Evolutionary conservation across 192 early-diverging fungal genomes (phyloP), one percentile per base, ranked within the genome.

Genomic region (Coemansia sp.): DNA sequence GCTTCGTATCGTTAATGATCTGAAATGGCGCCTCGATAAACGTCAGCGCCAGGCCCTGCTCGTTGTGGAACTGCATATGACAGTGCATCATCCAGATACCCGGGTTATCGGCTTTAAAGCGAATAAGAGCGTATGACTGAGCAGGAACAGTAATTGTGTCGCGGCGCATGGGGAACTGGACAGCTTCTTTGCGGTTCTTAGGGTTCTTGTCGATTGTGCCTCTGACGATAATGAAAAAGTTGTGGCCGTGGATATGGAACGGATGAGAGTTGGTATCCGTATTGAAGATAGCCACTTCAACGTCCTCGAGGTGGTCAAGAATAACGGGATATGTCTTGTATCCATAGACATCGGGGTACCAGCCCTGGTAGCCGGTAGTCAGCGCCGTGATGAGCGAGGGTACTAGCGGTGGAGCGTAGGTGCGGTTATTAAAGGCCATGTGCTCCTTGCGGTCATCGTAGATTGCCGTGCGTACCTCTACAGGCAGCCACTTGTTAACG

Each of bases 221-320:
- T 36, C 87, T 85, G 29, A 73, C 84, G 32, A 89, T 85, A 42
- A 96, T 84, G 70, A 93, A 90, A 83, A 94, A 93, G 25, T 76
- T 79, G 78, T 96, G 92, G 25, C 94, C 94, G 80, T 96, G 94
- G 32, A 94, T 74, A 75, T 96, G 94, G 88, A 95, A 88, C 77
- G 86, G 75, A 50, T 96, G 94, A 62, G 82, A 82, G 67, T 89
- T 91, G 51, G 76, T 67, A 69, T 95, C 93, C 36, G 84, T 64
- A 75, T 96, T 96, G 76, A 88, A 89, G 41, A 95, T 80, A n/a
- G 89, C 85, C 45, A 94, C 78, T 73, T 95, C 89, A 62, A 92
- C 67, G 62, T 86, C 82, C 14, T 89, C 69, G 59, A 87, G 38
- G 48, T 91, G 86, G 29, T 90, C 84, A 6, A 92, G 55, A 19